Evolutionary conservation across 352 stramenopile species (phyloP).

Genomic region (Nothophytophthora sp.): DNA sequence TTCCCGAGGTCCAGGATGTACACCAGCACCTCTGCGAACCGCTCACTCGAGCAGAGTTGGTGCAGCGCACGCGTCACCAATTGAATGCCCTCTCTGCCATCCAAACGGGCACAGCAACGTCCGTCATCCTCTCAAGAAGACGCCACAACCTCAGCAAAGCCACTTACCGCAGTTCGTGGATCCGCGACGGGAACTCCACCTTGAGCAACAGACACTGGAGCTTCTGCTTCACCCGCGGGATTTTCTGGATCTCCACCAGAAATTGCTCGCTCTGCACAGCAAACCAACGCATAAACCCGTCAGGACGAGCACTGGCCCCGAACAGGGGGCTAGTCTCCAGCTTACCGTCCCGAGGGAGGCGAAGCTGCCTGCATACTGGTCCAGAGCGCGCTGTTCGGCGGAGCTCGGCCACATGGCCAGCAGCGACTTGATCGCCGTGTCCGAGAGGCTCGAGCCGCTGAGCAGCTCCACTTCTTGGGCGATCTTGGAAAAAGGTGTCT

Average conservation of each 20-base stretch:
- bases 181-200: conserved; percentile 18
- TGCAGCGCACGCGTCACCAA: conserved; percentile 31
- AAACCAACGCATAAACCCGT: no score
- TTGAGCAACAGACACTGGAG: conserved; percentile 30
- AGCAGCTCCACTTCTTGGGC: conserved; percentile 26
- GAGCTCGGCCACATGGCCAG: conserved; percentile 33
- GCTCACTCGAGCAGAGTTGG: conserved; percentile 22
- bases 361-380: conserved; percentile 20
- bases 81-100: conserved; percentile 20
- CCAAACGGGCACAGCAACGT: no score
- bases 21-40: conserved; percentile 16
- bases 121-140: no score
- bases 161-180: conserved; percentile 31
- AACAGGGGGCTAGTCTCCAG: no score
- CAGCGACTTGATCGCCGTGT: conserved; percentile 28
- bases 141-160: no score
- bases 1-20: conserved; percentile 31
- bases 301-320: no score
- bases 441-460: conserved; percentile 26
- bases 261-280: conserved; percentile 31
- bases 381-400: conserved; percentile 18
- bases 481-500: conserved; percentile 12
- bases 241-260: conserved; percentile 18
- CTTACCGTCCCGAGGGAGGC: conserved; percentile 21
- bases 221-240: conserved; percentile 27